Base-by-base conservation (phyloP, 148 eudicot genomes). In the Oxyria digyna region DNA sequence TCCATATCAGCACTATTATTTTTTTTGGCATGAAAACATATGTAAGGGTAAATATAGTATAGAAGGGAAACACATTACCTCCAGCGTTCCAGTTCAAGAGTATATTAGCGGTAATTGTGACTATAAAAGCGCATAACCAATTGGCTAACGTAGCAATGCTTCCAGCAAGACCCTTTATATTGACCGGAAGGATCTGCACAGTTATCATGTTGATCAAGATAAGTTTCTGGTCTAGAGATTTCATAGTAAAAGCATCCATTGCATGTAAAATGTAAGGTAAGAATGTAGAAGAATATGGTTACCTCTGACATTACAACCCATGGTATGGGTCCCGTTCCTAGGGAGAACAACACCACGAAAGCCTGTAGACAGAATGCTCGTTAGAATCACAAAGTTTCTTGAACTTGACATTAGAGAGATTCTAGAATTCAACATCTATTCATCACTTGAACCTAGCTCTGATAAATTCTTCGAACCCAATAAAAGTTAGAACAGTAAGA, bases 121-220 rank as follows among this genome's bases (percentile, higher is more conserved):
- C 76, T 35, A 76, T 43, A 87, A 87, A 89, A 20, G 91, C 79
- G 67, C 29, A 18, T 64, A 83, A 83, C 96, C 91, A 89, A 74
- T 89, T 89, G 59, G 74, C 75, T 50, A 89, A 82, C 14, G 96
- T 89, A 37, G 96, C 96, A 42, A 81, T 75, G 76, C 91, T 86
- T 78, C 96, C 96, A 55, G 96, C 96, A 48, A 89, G 84, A 24
- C 95, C 83, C 75, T 86, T 88, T 48, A 88, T 88, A 49, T 81
- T 82, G 12, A 84, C 63, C 1, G 96, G 91, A 65, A 93, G 95
- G 78, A 93, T 93, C 98, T 93, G 87, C 80, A 31, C 54, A 43
- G 32, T 59, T 14, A 59, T 26, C n/a, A 13, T 59, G 38, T 59
- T 59, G 20, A 15, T 59, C 65, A 59, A 38, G 15, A 29, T 57